These are phyloP conservation scores for Fusarium napiforme DNA, from an alignment of 2,329 filamentous ascomycete genomes.

Conservation along the genomic window DNA sequence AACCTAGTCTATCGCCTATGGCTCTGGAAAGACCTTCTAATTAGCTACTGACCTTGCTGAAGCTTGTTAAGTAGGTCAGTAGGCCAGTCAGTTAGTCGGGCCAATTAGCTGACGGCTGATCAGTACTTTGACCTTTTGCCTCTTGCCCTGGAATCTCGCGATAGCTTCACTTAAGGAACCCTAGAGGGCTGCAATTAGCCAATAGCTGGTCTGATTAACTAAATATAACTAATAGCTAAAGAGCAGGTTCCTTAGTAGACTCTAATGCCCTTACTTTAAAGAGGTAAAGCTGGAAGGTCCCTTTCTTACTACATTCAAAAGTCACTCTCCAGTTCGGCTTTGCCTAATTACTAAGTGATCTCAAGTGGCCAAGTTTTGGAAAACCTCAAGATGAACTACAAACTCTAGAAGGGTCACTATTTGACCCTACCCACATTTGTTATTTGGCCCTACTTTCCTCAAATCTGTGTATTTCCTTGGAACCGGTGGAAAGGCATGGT, in stretches of 20 bases:
- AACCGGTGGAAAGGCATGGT: neutral
- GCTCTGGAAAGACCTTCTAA: neutral
- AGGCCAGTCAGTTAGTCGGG: too few relatives aligned
- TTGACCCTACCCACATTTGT: too few relatives aligned
- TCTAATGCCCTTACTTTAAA: neutral
- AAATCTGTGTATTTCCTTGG: neutral
- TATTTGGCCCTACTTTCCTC: neutral
- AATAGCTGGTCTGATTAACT: neutral
- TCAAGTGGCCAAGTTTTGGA: neutral
- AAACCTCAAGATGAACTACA: neutral
- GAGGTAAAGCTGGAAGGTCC: neutral
- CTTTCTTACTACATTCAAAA: neutral
- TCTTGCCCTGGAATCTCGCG: neutral
- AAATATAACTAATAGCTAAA: neutral
- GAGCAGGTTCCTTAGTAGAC: neutral
- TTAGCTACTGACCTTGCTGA: too few relatives aligned
- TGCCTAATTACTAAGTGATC: neutral
- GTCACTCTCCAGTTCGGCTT: neutral
- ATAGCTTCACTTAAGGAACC: neutral
- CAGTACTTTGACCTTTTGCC: neutral
- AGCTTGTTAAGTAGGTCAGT: too few relatives aligned
- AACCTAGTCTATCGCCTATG: neutral
- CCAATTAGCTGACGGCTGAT: neutral
- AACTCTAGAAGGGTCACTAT: neutral
- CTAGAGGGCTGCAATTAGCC: accelerated